phyloP scores from a whole-genome alignment of 1,139 yeast species.

The Yamadazyma kanchanaburiensis region DNA sequence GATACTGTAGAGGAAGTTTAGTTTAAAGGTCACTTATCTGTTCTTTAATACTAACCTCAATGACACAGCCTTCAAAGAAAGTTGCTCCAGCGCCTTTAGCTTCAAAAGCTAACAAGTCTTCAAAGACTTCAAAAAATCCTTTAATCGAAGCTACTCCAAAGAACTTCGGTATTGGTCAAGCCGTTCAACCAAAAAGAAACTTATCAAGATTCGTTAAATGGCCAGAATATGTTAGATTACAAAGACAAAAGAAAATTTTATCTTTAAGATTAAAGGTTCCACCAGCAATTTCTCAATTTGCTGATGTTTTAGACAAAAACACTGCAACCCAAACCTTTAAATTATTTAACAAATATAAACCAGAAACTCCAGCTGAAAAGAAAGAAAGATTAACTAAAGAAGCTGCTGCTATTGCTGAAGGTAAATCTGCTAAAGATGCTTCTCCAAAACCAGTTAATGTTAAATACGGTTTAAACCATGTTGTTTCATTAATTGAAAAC shows the following conservation, averaged over 20 bases:
- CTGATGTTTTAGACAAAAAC: slow-evolving; percentile 94
- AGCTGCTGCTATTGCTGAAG: slow-evolving; percentile 98
- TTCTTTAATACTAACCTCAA: slow-evolving; percentile 42
- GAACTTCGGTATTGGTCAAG: slow-evolving; percentile 96
- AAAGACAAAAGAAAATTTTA: slow-evolving; percentile 94
- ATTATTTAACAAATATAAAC: slow-evolving; percentile 97
- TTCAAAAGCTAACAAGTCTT: slow-evolving; percentile 28
- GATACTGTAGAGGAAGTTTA: slow-evolving; percentile 17
- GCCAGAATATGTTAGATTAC: slow-evolving; percentile 91
- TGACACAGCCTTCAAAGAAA: slow-evolving; percentile 73
- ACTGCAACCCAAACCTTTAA: slow-evolving; percentile 95
- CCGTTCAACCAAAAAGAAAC: slow-evolving; percentile 93
- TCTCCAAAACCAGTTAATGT: slow-evolving; percentile 95
- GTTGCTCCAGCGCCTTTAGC: slow-evolving; percentile 74
- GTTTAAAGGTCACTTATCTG: slow-evolving; percentile 4
- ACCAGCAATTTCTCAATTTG: slow-evolving; percentile 96
- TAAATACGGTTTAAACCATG: slow-evolving; percentile 98
- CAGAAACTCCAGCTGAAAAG: slow-evolving; percentile 96
- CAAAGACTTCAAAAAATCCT: slow-evolving; percentile 32
- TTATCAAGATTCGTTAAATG: slow-evolving; percentile 94
- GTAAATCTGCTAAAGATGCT: slow-evolving; percentile 92
- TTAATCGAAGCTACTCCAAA: slow-evolving; percentile 75
- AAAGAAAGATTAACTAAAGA: slow-evolving; percentile 98
- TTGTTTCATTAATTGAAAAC: slow-evolving; percentile 94
- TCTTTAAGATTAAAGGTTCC: slow-evolving; percentile 97